Conservation (phyloP, 2,329 filamentous ascomycete genomes). For the Colletotrichum costaricense region DNA sequence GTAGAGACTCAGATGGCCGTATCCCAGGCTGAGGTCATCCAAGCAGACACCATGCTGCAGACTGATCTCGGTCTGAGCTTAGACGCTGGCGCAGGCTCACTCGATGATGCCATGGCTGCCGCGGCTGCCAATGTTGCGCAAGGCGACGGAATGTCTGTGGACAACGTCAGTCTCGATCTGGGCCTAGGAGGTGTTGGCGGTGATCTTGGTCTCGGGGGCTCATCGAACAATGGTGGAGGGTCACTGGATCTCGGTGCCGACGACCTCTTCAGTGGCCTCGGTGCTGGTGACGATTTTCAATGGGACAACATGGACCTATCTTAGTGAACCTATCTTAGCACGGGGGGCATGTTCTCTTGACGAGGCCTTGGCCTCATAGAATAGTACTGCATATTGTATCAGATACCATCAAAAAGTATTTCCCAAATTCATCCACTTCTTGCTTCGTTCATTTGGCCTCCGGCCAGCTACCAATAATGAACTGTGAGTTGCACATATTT, state of each 20-base stretch:
- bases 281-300: constrained; percentile 57
- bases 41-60: constrained; percentile 55
- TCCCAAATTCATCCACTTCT: not conserved
- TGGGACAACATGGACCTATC: constrained; percentile 50
- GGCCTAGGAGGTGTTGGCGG: constrained; percentile 51
- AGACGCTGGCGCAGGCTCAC: constrained; percentile 43
- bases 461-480: constrained; percentile 59
- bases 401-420: constrained; percentile 26
- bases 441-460: constrained; percentile 9
- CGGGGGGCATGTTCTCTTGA: not conserved
- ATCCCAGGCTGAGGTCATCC: constrained; percentile 46
- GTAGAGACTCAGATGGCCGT: constrained; percentile 73
- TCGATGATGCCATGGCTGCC: constrained; percentile 56
- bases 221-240: constrained; percentile 48
- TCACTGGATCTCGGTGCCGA: constrained; percentile 50
- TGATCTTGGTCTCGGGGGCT: constrained; percentile 50
- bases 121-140: constrained; percentile 47
- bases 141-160: constrained; percentile 53
- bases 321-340: constrained; percentile 44
- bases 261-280: constrained; percentile 51
- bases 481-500: constrained; percentile 73
- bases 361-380: not conserved
- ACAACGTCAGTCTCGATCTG: constrained; percentile 59
- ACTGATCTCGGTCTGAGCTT: constrained; percentile 54
- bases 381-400: constrained; percentile 12